These are phyloP conservation scores for Cudoniella acicularis DNA, from an alignment of 495 filamentous ascomycete species.

Conservation along the genomic window DNA sequence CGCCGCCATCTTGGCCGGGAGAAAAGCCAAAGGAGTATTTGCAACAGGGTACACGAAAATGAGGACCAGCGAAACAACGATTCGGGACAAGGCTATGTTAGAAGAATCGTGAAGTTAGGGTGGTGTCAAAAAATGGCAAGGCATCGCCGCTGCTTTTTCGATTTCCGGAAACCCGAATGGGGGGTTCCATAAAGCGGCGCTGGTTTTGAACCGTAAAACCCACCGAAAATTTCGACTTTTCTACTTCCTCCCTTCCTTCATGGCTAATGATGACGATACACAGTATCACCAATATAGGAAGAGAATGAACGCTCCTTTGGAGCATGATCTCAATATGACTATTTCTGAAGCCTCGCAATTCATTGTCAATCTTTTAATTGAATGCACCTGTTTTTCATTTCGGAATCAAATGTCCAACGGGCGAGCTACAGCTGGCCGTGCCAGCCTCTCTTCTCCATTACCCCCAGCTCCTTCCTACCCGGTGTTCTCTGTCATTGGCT, in stretches of 20 bases:
- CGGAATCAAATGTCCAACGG: neutral
- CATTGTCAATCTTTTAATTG: neutral
- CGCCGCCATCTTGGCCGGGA: too few relatives aligned
- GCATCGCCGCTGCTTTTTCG: too few relatives aligned
- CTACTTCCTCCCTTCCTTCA: conserved; percentile 15
- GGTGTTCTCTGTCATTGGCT: too few relatives aligned
- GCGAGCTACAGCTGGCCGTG: neutral
- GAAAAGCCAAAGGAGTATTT: too few relatives aligned
- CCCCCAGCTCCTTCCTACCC: too few relatives aligned
- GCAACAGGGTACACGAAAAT: too few relatives aligned
- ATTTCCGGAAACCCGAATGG: too few relatives aligned
- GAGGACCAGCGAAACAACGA: too few relatives aligned
- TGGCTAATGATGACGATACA: conserved; percentile 54
- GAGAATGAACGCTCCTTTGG: conserved; percentile 48
- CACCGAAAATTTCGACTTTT: conserved; percentile 4
- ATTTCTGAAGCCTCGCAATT: conserved; percentile 47
- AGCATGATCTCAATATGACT: conserved; percentile 52
- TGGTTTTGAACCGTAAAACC: neutral
- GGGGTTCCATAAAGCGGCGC: neutral
- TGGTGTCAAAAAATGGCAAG: too few relatives aligned
- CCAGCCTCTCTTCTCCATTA: too few relatives aligned
- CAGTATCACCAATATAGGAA: conserved; percentile 54
- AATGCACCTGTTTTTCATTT: conserved; percentile 2
- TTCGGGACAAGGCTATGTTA: too few relatives aligned
- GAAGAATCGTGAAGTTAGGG: too few relatives aligned